These are phyloP conservation scores for Scalesia atractyloides DNA, from an alignment of 129 eudicot genomes.

Conservation along the genomic window DNA sequence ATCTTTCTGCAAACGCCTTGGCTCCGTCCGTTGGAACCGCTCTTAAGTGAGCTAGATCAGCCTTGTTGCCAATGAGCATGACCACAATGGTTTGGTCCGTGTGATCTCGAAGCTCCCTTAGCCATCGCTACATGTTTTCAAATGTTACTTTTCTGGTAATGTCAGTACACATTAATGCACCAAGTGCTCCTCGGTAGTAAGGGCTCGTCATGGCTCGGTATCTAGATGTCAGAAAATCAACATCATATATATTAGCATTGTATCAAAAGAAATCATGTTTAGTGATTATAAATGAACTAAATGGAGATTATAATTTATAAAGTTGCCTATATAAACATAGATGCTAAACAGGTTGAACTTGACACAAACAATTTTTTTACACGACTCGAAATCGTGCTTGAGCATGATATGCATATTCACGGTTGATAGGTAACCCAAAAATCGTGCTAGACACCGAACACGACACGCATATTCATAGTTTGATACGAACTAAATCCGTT, in stretches of 20 bases:
- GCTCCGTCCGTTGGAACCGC: constrained; percentile 1
- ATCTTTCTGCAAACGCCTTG: constrained; percentile 3
- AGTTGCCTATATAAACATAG: too few relatives aligned
- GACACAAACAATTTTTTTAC: too few relatives aligned
- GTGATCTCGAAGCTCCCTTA: constrained; percentile 34
- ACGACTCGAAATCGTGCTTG: too few relatives aligned
- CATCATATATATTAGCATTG: not conserved
- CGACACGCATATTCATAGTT: too few relatives aligned
- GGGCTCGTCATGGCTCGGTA: not conserved
- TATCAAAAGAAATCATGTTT: not conserved
- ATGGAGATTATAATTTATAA: too few relatives aligned
- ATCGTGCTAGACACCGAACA: too few relatives aligned
- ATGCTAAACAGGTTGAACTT: too few relatives aligned
- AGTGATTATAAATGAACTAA: too few relatives aligned
- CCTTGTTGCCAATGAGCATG: constrained; percentile 6
- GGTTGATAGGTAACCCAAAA: too few relatives aligned
- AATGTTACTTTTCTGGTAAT: constrained; percentile 22
- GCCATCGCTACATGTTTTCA: constrained; percentile 30
- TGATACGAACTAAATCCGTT: too few relatives aligned
- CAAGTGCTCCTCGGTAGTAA: constrained; percentile 23
- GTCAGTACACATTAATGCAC: constrained; percentile 27
- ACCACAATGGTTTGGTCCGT: constrained; percentile 28
- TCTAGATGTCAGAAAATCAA: not conserved
- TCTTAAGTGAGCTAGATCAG: constrained; percentile 1
- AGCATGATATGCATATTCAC: too few relatives aligned